Evolutionary conservation across 805 yeast species (phyloP).

Genomic region (Schwanniomyces occidentalis): DNA sequence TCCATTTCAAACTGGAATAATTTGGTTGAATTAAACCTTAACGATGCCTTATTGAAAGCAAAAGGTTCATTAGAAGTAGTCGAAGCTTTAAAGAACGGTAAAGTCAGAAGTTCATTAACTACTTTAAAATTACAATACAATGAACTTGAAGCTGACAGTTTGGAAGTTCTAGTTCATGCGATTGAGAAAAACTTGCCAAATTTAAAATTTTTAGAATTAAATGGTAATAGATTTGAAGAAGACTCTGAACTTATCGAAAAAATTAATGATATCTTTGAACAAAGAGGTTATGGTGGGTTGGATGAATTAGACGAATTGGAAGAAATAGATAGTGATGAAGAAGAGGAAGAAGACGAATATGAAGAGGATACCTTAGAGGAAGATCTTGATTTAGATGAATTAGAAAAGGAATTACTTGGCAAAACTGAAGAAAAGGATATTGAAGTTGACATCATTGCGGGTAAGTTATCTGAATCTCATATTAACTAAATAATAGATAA

Average conservation of each 20-base stretch:
- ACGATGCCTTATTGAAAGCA: constrained; percentile 84
- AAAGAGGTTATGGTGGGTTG: constrained; percentile 75
- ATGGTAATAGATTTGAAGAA: constrained; percentile 92
- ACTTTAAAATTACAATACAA: constrained; percentile 80
- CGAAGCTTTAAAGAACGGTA: constrained; percentile 43
- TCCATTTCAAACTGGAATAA: constrained; percentile 60
- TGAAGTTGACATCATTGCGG: constrained; percentile 58
- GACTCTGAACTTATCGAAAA: constrained; percentile 70
- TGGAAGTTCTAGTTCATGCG: constrained; percentile 58
- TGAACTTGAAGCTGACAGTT: constrained; percentile 70
- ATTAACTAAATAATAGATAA: constrained; percentile 24
- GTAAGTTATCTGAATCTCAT: constrained; percentile 56
- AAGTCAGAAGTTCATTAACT: constrained; percentile 46
- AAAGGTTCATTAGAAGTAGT: constrained; percentile 66
- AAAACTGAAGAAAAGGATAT: constrained; percentile 45
- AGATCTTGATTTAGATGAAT: constrained; percentile 53
- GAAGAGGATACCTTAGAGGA: constrained; percentile 50
- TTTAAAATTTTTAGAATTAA: constrained; percentile 72
- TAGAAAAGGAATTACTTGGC: constrained; percentile 57
- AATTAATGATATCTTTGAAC: constrained; percentile 63
- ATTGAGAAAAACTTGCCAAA: constrained; percentile 56
- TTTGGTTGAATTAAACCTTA: constrained; percentile 77
- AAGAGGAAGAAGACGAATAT: constrained; percentile 62
- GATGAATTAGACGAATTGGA: constrained; percentile 96
- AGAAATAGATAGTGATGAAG: constrained; percentile 71